Evolutionary conservation across 1,139 yeast genomes (phyloP), one percentile per base, ranked within the genome.

Genomic region (Taiozyma sp.): DNA sequence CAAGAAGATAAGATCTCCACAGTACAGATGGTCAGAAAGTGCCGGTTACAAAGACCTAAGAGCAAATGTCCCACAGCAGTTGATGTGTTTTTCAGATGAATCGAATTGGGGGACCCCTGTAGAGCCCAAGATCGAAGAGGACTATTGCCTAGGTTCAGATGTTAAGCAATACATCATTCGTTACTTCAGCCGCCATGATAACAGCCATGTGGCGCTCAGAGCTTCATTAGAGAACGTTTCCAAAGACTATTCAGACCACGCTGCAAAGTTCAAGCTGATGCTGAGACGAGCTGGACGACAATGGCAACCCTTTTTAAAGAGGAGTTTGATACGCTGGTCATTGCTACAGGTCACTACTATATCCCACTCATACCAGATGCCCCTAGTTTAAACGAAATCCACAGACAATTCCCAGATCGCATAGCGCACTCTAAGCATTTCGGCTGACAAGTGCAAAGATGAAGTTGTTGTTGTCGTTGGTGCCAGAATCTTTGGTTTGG

Each of bases 401-500:
- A 65, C 50, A 56, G 59, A 8, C 61, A 61, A 27, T 60, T 61
- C 53, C 79, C 78, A 3, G 65, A 66, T 9, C 56, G 65, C 13
- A 60, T 76, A 3, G 65, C 69, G 53, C 74, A 76, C 62, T 71
- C 79, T 46, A 75, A 74, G 54, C 68, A 70, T 54, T 74, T 62
- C 51, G 48, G 22, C 12, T 10, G 54, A 69, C 63, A 29, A 36
- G 4, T 53, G 74, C 49, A 61, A 60, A 34, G 67, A 67, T 48
- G 71, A 76, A 56, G 71, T 70, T 32, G 73, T 76, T 8, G 62
- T 79, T 52, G 69, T 78, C 39, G 68, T 79, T 44, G 83, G 83
- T 2, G 71, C 78, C 1, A 63, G 78, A 45, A 73, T 79, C 1
- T 73, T 76, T 5, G 79, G 79, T 2, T 69, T 72, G 5, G 80